Evolutionary conservation across 768 basidiomycete genomes (phyloP).

Genomic region (Auriscalpium microsporum): DNA sequence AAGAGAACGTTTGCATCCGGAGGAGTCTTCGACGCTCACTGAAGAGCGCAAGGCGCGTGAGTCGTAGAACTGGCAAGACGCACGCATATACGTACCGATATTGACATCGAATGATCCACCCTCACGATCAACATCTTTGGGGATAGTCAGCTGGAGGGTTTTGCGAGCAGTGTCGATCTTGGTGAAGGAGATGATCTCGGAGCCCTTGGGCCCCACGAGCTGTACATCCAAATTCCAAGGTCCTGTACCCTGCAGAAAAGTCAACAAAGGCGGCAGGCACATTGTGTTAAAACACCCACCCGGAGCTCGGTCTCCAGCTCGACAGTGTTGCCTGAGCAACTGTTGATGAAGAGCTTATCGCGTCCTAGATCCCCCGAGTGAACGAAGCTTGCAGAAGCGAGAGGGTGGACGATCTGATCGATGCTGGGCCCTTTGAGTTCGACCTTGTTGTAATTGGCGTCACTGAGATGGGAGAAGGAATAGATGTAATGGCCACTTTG

Average conservation of each 20-base stretch:
- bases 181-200: constrained; percentile 47
- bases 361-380: constrained; percentile 30
- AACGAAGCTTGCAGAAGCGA: constrained; percentile 73
- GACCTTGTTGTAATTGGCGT: constrained; percentile 74
- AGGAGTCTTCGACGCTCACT: constrained; percentile 83
- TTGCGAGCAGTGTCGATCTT: constrained; percentile 49
- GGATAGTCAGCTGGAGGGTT: constrained; percentile 58
- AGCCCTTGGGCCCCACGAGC: constrained; percentile 62
- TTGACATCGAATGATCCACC: constrained; percentile 78
- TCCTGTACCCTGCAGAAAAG: constrained; percentile 57
- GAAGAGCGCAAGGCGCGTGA: constrained; percentile 11
- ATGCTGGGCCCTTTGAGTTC: constrained; percentile 70
- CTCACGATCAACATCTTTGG: constrained; percentile 50
- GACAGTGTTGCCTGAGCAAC: constrained; percentile 71
- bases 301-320: constrained; percentile 74
- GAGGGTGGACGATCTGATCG: constrained; percentile 83
- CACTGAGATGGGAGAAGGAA: constrained; percentile 69
- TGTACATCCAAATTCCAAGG: constrained; percentile 88
- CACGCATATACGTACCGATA: constrained; percentile 39
- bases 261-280: neutral
- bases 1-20: constrained; percentile 74
- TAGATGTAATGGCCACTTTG: constrained; percentile 86
- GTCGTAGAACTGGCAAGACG: too few relatives aligned
- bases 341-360: constrained; percentile 53
- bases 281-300: constrained; percentile 34